Conservation (phyloP, 495 filamentous ascomycete genomes). For the Trypethelium eluteriae region DNA sequence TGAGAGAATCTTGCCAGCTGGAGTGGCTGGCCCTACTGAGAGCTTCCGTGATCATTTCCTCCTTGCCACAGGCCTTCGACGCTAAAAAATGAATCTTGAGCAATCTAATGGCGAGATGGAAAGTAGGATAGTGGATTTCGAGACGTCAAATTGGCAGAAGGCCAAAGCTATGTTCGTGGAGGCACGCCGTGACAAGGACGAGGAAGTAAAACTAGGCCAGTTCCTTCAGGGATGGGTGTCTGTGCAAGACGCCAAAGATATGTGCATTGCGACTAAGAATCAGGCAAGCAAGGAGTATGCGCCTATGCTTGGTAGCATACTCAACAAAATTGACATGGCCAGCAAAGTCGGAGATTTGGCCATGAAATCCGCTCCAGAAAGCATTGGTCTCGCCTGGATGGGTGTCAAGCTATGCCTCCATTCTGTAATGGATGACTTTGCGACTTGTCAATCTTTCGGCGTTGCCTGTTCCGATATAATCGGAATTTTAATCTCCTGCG, state of each 20-base stretch:
- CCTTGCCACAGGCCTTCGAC: too few relatives aligned
- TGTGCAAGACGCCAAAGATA: background rate
- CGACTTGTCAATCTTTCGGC: background rate
- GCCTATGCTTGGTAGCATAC: background rate
- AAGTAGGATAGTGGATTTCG: background rate
- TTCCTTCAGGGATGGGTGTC: background rate
- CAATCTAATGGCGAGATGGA: background rate
- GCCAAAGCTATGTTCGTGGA: background rate
- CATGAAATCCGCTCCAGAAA: constrained; percentile 1
- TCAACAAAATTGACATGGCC: background rate
- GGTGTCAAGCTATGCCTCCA: constrained; percentile 13
- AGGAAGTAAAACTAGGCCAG: background rate
- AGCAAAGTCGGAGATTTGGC: constrained; percentile 1
- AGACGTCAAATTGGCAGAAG: background rate
- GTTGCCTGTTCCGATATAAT: constrained; percentile 10
- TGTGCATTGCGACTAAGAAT: background rate
- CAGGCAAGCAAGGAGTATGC: background rate
- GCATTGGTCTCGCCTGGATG: constrained; percentile 8
- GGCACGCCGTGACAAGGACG: background rate
- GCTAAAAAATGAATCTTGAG: background rate
- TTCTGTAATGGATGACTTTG: constrained; percentile 10
- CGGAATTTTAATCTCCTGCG: constrained; percentile 11
- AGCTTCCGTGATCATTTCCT: too few relatives aligned
- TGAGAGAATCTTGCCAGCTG: too few relatives aligned
- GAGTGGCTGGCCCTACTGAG: too few relatives aligned